Evolutionary conservation across 2,329 filamentous ascomycete genomes (phyloP), one percentile per base, ranked within the genome.

Genomic region (Trichoderma koningii): DNA sequence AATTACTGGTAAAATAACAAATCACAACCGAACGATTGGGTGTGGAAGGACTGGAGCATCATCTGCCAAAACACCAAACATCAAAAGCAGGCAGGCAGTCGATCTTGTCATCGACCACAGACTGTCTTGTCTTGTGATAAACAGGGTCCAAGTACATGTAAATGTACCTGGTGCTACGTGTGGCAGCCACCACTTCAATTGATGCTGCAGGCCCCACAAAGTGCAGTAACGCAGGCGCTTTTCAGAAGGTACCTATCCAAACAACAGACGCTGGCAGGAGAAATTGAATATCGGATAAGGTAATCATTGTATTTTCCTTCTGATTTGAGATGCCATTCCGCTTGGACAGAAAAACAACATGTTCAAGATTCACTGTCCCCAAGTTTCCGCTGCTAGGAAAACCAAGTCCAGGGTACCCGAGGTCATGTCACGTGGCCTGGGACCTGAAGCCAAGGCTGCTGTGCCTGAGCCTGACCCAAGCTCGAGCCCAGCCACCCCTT

Each of bases 401-500:
- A 53, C 19, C n/a, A 55, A 34, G 21, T 55, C 23, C 38, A 55
- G 34, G 30, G 52, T 41, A 55, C 21, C 21, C 15, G 12, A n/a
- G 21, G 17, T 44, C 26, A 55, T 44, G 60, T 63, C 60, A 63
- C 60, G 60, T 63, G 60, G 50, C 3, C 19, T 14, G 34, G 34
- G 34, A 38, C 34, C 34, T 38, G 34, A 38, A 38, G 34, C 34
- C 3, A 45, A 28, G 21, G 12, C 28, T 5, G 12, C 34, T 52
- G 50, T 34, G n/a, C 44, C 38, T 61, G 21, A 26, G n/a, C 44
- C 38, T 61, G 21, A 26, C 19, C 55, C 21, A n/a, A 26, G 48
- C 23, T 17, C 15, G n/a, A 62, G 50, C 48, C 48, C 59, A 53
- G 48, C 59, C 59, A 38, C 60, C 59, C 57, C 59, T 23, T 56